Evolutionary conservation across 2,329 filamentous ascomycete species (phyloP), one percentile per base, ranked within the genome.

Genomic region (Paecilomyces formosus): DNA sequence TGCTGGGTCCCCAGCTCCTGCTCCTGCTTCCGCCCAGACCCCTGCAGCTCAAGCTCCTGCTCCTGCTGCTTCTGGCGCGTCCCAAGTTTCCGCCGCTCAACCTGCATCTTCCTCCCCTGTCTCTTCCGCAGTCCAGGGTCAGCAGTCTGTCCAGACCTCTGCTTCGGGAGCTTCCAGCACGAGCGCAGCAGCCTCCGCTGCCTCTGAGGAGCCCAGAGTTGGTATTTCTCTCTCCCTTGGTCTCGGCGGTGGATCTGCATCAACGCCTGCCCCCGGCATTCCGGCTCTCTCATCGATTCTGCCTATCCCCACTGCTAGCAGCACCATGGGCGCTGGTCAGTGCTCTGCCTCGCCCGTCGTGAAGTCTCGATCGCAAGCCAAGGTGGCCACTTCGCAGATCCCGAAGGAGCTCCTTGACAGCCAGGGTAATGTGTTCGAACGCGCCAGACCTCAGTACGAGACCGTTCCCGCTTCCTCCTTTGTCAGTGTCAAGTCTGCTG

Each of bases 381-480:
- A 80, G 6, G 78, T 85, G 64, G 78, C 72, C 61, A 77, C 80
- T 11, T n/a, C 15, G n/a, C 39, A 45, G 39, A 18, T 90, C 77
- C 89, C 92, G 6, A 74, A 79, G 12, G 77, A 73, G 24, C 86
- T 97, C 15, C 79, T 92, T 45, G 80, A 85, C 62, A 73, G 74
- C 45, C 73, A 80, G 24, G 90, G 89, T 63, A 86, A 83, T 39
- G 79, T 97, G 66, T 92, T 92, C 71, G 88, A 91, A 63, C 88
- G 89, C 65, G 88, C 86, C 73, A 96, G 94, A 82, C 94, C 94
- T 13, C 90, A 96, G 73, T 99, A 97, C 71, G 84, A 89, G 70
- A 77, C 78, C 50, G 75, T 90, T 2, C 74, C 85, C 2, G 83
- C 81, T n/a, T 82, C 79, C 60, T 83, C 82, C 33, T 96, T 99